Evolutionary conservation across 1,284 basidiomycete species (phyloP).

Genomic region (Moesziomyces parantarcticus): DNA sequence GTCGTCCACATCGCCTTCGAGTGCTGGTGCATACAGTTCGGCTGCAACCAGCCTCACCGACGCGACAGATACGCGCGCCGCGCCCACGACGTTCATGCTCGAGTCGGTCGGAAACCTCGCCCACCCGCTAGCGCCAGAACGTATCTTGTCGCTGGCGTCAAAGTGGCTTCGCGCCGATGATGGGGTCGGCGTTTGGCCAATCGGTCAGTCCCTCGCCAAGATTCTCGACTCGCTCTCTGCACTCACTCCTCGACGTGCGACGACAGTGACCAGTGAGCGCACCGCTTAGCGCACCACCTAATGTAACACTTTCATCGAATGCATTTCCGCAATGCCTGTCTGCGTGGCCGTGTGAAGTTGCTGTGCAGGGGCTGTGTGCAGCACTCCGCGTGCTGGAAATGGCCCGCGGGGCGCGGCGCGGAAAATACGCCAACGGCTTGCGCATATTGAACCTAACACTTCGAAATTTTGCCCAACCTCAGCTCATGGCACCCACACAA

Average conservation of each 20-base stretch:
- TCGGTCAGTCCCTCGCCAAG: constrained; percentile 26
- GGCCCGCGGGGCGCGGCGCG: too few species aligned
- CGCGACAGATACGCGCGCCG: neutral
- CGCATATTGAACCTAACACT: too few species aligned
- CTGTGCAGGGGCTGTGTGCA: too few species aligned
- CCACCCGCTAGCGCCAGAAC: constrained; percentile 7
- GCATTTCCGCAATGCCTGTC: too few species aligned
- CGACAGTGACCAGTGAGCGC: too few species aligned
- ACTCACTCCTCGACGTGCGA: neutral
- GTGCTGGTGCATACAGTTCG: constrained; percentile 6
- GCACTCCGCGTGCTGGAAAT: too few species aligned
- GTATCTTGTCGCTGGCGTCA: constrained; percentile 8
- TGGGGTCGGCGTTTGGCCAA: constrained; percentile 16
- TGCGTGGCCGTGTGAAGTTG: too few species aligned
- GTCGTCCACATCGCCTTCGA: constrained; percentile 13
- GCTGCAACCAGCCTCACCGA: constrained; percentile 1
- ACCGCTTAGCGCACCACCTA: too few species aligned
- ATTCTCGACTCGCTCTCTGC: constrained; percentile 17
- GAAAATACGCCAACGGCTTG: too few species aligned
- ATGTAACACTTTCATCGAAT: too few species aligned
- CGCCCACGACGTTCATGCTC: constrained; percentile 75
- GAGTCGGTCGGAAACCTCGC: constrained; percentile 68
- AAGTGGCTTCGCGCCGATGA: constrained; percentile 18
- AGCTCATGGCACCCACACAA: too few species aligned
- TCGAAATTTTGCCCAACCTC: too few species aligned